A percentile compares a stretch with the other conserved stretches of the same genome.
Conservation (phyloP, 768 basidiomycete species). For the Tylopilus felleus region DNA sequence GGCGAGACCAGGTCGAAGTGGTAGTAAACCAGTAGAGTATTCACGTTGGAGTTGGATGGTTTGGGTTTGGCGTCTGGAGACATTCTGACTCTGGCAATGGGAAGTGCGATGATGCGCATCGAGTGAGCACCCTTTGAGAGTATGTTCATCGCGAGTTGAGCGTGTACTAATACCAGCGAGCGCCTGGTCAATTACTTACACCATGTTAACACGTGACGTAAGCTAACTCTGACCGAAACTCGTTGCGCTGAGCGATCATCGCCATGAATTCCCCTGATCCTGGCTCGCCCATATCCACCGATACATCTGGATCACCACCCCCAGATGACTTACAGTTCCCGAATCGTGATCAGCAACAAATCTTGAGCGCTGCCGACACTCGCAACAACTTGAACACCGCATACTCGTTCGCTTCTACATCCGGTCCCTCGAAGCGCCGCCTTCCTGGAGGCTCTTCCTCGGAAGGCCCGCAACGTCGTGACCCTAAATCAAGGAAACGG, state of each 20-base stretch:
- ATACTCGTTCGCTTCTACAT: conserved; percentile 18
- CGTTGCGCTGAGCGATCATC: neutral
- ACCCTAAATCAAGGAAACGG: conserved; percentile 49
- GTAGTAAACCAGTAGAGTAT: conserved; percentile 40
- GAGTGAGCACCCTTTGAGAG: conserved; percentile 20
- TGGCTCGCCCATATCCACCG: conserved; percentile 35
- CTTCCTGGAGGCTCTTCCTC: conserved; percentile 47
- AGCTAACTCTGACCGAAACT: neutral
- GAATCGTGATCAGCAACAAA: conserved; percentile 31
- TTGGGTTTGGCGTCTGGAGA: conserved; percentile 7
- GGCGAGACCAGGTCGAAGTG: conserved; percentile 32
- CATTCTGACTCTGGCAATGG: conserved; percentile 31
- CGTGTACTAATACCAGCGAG: no score
- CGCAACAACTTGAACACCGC: conserved; percentile 20
- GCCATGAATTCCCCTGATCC: conserved; percentile 38
- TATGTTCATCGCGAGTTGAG: conserved; percentile 10
- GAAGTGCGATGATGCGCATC: conserved; percentile 49
- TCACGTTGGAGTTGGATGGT: conserved; percentile 10
- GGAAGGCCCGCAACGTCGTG: conserved; percentile 43
- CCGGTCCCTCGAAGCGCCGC: conserved; percentile 47
- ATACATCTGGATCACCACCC: conserved; percentile 37
- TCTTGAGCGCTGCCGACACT: conserved; percentile 16
- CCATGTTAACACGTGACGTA: conserved; percentile 12
- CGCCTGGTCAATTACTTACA: no score
- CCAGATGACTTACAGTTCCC: conserved; percentile 33